These are phyloP conservation scores for Micractinium sp. DNA, from an alignment of 139 green algal genomes.

Conservation along the genomic window DNA sequence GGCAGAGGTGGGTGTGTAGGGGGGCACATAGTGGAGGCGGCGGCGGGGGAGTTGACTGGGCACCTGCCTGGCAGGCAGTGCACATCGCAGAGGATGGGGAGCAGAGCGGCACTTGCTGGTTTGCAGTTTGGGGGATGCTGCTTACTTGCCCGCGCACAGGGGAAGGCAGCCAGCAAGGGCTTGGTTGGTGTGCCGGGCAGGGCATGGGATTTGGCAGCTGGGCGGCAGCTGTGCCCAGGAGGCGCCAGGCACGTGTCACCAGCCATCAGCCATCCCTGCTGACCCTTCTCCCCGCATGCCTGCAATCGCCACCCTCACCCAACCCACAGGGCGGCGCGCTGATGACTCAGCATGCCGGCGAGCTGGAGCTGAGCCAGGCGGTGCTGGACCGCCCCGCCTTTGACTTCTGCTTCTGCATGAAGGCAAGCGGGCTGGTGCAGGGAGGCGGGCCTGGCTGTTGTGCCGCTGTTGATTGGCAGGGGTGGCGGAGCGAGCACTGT, in stretches of 20 bases:
- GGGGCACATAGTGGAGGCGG: not conserved
- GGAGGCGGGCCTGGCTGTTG: not conserved
- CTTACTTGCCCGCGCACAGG: too few relatives aligned
- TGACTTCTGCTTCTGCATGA: constrained; percentile 42
- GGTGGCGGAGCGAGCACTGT: too few relatives aligned
- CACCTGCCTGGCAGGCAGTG: too few relatives aligned
- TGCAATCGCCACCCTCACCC: not conserved
- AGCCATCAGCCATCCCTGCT: too few relatives aligned
- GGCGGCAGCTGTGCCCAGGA: too few relatives aligned
- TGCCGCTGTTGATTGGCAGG: not conserved
- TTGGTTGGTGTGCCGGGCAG: too few relatives aligned
- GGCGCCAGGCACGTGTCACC: not conserved
- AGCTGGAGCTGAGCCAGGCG: constrained; percentile 34
- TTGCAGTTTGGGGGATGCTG: too few relatives aligned
- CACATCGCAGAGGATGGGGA: not conserved
- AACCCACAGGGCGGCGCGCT: not conserved
- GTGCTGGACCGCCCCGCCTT: constrained; percentile 37
- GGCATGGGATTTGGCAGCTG: too few relatives aligned
- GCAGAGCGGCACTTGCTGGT: not conserved
- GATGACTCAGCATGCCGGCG: constrained; percentile 5
- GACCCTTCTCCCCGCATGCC: not conserved
- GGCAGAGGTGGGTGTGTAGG: not conserved
- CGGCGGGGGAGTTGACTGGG: too few relatives aligned
- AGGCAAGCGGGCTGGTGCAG: not conserved
- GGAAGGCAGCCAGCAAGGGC: too few relatives aligned